Base-by-base conservation (phyloP, 2,329 filamentous ascomycete genomes). In the Fusarium avenaceum region DNA sequence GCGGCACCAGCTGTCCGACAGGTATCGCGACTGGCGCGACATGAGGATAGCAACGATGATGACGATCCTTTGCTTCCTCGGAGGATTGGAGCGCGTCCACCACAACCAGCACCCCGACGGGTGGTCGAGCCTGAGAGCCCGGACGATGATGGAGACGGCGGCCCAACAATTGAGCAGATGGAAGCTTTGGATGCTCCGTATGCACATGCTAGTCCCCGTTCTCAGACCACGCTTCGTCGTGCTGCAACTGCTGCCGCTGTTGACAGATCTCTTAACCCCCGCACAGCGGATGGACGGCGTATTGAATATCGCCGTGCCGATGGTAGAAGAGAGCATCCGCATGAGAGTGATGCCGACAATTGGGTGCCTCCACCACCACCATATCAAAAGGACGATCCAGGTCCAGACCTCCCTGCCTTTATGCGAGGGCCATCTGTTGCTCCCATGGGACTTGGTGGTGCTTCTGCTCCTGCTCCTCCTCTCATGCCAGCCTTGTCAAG, bases 291-390 rank as follows among this genome's bases (percentile, higher is more conserved):
- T 70, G 80, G 83, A 71, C 81, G 87, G 2, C 83, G 80, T 39
- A 84, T 89, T 45, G 80, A 89, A 70, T 92, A 91, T 74, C 86
- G 89, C 44, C 86, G 90, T 45, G 90, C 90, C 15, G 90, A 92
- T 77, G 89, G 90, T 8, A 84, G 89, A 42, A 83, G 87, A 42
- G 90, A 94, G 72, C 85, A 93, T 70, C 92, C 92, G 6, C 92
- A 96, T 76, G 92, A 96, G 78, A 95, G 92, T 67, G 92, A 96
- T 76, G 92, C 92, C 6, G 93, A 96, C 73, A 93, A 94, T 72
- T 96, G 93, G 93, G 91, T 94, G 6, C 92, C 92, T 7, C 93
- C 93, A 7, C 93, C 93, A 10, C 93, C 93, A 4, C 92, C 92
- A 1, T 96, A 96, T 72, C 87, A 89, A 40, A 86, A 87, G 55